Conservation (phyloP, 345 rosid species). For the Cochlearia excelsa region DNA sequence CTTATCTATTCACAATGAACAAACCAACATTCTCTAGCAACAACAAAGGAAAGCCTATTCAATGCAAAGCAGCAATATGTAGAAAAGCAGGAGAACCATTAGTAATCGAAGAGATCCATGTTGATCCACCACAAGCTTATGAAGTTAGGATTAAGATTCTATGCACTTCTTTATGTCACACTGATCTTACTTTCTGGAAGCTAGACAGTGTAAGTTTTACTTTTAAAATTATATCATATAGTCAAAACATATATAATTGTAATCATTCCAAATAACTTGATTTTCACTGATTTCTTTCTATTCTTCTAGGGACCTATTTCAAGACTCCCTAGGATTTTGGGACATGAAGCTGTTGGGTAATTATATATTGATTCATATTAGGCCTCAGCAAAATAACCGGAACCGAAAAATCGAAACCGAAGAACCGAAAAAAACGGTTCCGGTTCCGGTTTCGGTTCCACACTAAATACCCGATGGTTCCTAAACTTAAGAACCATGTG, state of each 20-base stretch:
- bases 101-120: constrained; percentile 58
- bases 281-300: background rate
- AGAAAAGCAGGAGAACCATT: constrained; percentile 51
- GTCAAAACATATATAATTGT: background rate
- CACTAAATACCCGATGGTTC: too few species aligned
- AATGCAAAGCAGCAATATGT: constrained; percentile 68
- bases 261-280: background rate
- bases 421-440: too few species aligned
- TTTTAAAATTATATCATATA: too few species aligned
- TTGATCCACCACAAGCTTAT: constrained; percentile 61
- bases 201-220: constrained; percentile 33
- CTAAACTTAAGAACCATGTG: too few species aligned
- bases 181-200: constrained; percentile 49
- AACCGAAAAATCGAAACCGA: too few species aligned
- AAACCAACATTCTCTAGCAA: background rate
- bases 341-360: constrained; percentile 78
- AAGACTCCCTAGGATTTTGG: constrained; percentile 55
- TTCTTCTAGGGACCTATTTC: constrained; percentile 42
- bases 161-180: constrained; percentile 70
- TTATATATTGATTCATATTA: background rate
- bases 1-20: constrained; percentile 7
- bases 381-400: too few species aligned
- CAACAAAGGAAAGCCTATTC: constrained; percentile 43
- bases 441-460: too few species aligned
- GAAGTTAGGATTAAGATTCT: constrained; percentile 69